phyloP scores from a whole-genome alignment of 768 basidiomycete species.

The Suillus discolor region DNA sequence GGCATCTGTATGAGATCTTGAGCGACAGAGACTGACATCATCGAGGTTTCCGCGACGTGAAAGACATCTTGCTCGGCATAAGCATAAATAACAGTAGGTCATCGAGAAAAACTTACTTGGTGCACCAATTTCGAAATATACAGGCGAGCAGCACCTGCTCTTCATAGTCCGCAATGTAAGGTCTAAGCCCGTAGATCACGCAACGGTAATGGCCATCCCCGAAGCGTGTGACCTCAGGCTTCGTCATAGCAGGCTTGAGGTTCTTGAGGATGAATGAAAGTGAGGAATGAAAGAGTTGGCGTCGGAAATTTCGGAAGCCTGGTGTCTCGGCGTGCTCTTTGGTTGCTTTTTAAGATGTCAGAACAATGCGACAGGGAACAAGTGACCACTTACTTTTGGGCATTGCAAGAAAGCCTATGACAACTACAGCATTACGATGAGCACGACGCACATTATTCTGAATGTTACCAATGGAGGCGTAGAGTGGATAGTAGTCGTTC shows the following conservation, averaged over 20 bases:
- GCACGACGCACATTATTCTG: constrained; percentile 12
- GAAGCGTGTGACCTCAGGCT: no score
- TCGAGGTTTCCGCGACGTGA: constrained; percentile 29
- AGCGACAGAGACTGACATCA: constrained; percentile 19
- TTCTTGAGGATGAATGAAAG: no score
- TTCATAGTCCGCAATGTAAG: constrained; percentile 44
- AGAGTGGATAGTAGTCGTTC: constrained; percentile 14
- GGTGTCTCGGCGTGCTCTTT: constrained; percentile 16
- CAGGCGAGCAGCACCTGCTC: constrained; percentile 39
- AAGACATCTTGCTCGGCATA: constrained; percentile 25
- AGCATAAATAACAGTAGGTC: constrained; percentile 10
- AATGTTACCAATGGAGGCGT: constrained; percentile 15
- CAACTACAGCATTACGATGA: constrained; percentile 9
- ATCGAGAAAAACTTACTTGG: constrained; percentile 26
- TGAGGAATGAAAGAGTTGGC: no score
- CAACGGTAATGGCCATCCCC: constrained; percentile 22
- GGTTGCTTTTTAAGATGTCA: background rate
- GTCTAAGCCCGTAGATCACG: constrained; percentile 36
- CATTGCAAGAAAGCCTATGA: constrained; percentile 34
- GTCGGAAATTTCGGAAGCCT: no score
- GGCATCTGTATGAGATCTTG: constrained; percentile 25
- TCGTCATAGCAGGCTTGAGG: no score
- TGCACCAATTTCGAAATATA: constrained; percentile 40
- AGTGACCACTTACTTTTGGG: constrained; percentile 28
- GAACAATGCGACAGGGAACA: no score